Evolutionary conservation across 768 basidiomycete species (phyloP).

Genomic region (Tricholoma flavovirens): DNA sequence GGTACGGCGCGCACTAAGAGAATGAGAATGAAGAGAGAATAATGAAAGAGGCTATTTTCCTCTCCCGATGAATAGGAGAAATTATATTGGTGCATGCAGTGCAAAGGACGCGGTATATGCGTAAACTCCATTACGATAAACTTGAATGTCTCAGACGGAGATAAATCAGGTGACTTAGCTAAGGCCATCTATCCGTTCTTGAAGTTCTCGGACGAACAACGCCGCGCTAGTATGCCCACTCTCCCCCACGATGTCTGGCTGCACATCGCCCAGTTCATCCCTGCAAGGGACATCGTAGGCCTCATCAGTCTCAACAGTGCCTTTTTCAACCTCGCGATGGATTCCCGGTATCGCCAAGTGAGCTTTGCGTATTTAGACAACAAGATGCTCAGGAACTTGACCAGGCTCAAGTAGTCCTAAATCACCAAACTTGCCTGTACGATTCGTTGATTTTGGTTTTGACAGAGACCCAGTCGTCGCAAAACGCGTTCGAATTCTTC

Average conservation of each 20-base stretch:
- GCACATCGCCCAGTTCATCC: constrained; percentile 24
- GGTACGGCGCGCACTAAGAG: too few relatives aligned
- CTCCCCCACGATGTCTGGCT: constrained; percentile 27
- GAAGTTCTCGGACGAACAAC: too few relatives aligned
- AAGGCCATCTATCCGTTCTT: too few relatives aligned
- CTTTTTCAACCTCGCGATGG: constrained; percentile 33
- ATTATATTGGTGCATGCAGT: too few relatives aligned
- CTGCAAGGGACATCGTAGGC: constrained; percentile 11
- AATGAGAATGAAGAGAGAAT: too few relatives aligned
- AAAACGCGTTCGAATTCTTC: constrained; percentile 40
- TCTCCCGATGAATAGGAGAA: too few relatives aligned
- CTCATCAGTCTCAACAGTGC: constrained; percentile 21
- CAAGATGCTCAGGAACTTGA: constrained; percentile 36
- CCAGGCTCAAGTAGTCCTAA: constrained; percentile 35
- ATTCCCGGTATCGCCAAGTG: constrained; percentile 41
- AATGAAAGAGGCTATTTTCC: too few relatives aligned
- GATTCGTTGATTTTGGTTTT: background rate
- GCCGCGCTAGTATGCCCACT: background rate
- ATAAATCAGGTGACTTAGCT: too few relatives aligned
- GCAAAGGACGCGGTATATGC: too few relatives aligned
- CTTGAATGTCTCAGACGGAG: too few relatives aligned
- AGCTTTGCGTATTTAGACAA: constrained; percentile 45
- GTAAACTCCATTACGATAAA: too few relatives aligned
- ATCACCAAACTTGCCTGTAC: background rate
- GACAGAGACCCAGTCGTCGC: constrained; percentile 43